A percentile compares a stretch with the other conserved stretches of the same genome.
These are phyloP conservation scores for Oenanthe javanica DNA, from an alignment of 140 eudicot species.

Conservation along the genomic window DNA sequence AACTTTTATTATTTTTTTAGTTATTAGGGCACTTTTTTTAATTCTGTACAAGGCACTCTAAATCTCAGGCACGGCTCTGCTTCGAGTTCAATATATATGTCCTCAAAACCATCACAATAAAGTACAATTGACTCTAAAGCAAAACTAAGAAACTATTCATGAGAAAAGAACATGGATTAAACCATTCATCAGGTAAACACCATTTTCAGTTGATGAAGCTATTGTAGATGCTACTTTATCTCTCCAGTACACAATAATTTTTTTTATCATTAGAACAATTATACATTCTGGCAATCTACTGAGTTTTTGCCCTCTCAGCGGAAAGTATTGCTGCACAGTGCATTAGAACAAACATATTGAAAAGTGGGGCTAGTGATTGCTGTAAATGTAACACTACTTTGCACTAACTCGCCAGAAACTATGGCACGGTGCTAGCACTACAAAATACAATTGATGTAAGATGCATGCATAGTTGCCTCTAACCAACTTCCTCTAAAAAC, in stretches of 20 bases:
- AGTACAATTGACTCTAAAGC: not conserved
- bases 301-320: not conserved
- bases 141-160: slow-evolving; percentile 4
- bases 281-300: not conserved
- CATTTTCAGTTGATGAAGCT: not conserved
- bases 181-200: not conserved
- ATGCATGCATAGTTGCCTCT: not conserved
- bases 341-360: not conserved
- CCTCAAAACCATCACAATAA: not conserved
- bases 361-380: not conserved
- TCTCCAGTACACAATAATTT: not conserved
- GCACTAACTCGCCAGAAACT: not conserved
- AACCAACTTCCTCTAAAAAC: not conserved
- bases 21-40: too few relatives aligned
- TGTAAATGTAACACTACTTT: not conserved
- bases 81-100: not conserved
- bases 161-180: not conserved
- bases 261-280: not conserved
- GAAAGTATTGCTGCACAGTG: not conserved
- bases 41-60: too few relatives aligned
- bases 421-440: not conserved
- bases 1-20: too few relatives aligned
- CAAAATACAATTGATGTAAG: not conserved
- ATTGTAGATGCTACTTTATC: not conserved
- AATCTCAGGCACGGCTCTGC: too few relatives aligned